Evolutionary conservation across 208 protist species (phyloP).

Genomic region (Wallacemonas sp.): DNA sequence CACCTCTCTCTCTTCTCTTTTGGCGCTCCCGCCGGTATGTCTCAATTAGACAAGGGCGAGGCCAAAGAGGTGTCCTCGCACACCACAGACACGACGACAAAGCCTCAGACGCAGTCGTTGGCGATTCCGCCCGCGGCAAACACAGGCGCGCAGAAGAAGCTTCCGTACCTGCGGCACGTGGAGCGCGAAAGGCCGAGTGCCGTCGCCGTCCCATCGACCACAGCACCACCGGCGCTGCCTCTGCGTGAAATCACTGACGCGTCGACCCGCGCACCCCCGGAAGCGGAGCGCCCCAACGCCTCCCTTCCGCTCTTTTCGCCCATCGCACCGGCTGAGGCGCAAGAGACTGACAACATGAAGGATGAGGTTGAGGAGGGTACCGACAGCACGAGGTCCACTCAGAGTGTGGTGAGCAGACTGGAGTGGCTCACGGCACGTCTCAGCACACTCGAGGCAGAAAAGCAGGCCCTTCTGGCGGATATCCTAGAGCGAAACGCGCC

Average conservation of each 20-base stretch:
- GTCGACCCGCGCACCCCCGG: neutral
- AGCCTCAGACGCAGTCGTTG: too few relatives aligned
- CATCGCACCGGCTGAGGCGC: neutral
- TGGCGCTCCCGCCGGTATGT: too few relatives aligned
- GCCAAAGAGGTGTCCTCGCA: too few relatives aligned
- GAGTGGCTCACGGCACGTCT: neutral
- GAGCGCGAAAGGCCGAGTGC: neutral
- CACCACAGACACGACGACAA: too few relatives aligned
- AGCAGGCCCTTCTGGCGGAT: conserved; percentile 21
- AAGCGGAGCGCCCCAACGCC: too few relatives aligned
- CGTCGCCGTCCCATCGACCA: neutral
- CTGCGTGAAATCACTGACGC: neutral
- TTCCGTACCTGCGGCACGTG: neutral
- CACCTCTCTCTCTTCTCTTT: too few relatives aligned
- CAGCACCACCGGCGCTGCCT: neutral
- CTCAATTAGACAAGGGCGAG: too few relatives aligned
- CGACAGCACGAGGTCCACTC: conserved; percentile 21
- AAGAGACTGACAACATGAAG: neutral
- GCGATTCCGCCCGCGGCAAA: too few relatives aligned
- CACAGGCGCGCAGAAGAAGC: too few relatives aligned
- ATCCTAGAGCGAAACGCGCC: conserved; percentile 17
- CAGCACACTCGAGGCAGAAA: conserved; percentile 22
- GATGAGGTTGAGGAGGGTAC: neutral
- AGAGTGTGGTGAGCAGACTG: conserved; percentile 21
- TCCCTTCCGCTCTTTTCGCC: too few relatives aligned